Evolutionary conservation across 257 asterid species (phyloP).

Genomic region (Jasminum sambac): DNA sequence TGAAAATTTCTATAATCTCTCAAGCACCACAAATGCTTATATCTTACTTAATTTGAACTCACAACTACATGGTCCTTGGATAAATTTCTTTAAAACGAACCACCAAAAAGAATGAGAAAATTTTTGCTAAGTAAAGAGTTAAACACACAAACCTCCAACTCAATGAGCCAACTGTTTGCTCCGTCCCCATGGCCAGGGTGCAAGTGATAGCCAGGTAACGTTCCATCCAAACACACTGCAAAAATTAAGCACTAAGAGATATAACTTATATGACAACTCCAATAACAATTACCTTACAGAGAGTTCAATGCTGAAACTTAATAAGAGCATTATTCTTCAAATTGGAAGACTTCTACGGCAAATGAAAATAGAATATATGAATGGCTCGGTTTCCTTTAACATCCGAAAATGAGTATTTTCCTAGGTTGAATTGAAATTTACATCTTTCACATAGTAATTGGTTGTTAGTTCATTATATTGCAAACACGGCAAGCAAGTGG

Average conservation of each 20-base stretch:
- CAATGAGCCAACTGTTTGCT: constrained; percentile 88
- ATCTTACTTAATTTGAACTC: no score
- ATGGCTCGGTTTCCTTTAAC: no score
- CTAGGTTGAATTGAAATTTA: no score
- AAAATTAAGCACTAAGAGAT: constrained; percentile 18
- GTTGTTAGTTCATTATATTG: no score
- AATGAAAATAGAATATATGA: no score
- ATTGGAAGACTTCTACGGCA: no score
- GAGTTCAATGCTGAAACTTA: no score
- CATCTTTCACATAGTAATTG: no score
- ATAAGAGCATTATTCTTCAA: no score
- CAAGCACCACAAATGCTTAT: background rate
- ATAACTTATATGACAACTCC: background rate
- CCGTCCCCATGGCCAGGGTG: constrained; percentile 81
- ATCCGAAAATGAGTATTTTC: no score
- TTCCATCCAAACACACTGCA: constrained; percentile 94
- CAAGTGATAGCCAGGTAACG: constrained; percentile 88
- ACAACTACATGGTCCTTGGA: background rate
- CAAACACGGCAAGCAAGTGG: no score
- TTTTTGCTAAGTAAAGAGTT: background rate
- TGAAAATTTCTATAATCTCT: background rate
- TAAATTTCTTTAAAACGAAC: background rate
- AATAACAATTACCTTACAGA: no score
- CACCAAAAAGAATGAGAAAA: background rate
- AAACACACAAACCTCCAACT: constrained; percentile 71